phyloP scores from a whole-genome alignment of 2,329 filamentous ascomycete genomes.

The Fusarium robinianum region DNA sequence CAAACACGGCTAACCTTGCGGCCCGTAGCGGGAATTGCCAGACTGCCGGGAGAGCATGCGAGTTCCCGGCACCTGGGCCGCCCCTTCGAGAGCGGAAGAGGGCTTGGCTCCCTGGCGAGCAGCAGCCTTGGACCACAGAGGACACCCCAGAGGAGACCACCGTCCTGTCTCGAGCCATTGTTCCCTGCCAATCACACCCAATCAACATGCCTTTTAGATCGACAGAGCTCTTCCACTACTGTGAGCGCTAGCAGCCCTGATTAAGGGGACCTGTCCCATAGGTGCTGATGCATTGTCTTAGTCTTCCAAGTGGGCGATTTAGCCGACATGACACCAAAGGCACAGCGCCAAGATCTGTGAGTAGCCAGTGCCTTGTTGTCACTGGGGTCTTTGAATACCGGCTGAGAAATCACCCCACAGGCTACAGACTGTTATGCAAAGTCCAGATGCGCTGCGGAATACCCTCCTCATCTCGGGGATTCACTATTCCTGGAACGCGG shows the following conservation, averaged over 20 bases:
- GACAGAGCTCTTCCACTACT: slow-evolving; percentile 30
- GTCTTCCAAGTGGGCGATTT: slow-evolving; percentile 9
- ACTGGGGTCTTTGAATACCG: neutral
- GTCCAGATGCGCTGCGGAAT: slow-evolving; percentile 22
- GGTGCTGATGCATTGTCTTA: neutral
- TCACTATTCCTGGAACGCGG: slow-evolving; percentile 28
- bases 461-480: slow-evolving; percentile 29
- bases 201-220: slow-evolving; percentile 29
- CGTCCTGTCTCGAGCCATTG: slow-evolving; percentile 7
- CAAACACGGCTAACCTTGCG: slow-evolving; percentile 3
- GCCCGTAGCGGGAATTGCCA: slow-evolving; percentile 21
- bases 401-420: slow-evolving; percentile 1
- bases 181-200: slow-evolving; percentile 12
- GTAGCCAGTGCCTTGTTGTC: no score
- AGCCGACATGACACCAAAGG: slow-evolving; percentile 4
- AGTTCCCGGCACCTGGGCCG: slow-evolving; percentile 10
- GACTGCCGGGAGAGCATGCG: slow-evolving; percentile 5
- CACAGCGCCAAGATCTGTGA: slow-evolving; percentile 9
- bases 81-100: slow-evolving; percentile 29
- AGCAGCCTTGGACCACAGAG: slow-evolving; percentile 21
- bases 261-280: neutral
- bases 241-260: slow-evolving; percentile 16
- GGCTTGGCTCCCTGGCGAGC: slow-evolving; percentile 24
- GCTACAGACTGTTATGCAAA: slow-evolving; percentile 13
- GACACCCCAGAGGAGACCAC: neutral